Evolutionary conservation across 306 rosid genomes (phyloP), one percentile per base, ranked within the genome.

Genomic region (Acacia acuminata): DNA sequence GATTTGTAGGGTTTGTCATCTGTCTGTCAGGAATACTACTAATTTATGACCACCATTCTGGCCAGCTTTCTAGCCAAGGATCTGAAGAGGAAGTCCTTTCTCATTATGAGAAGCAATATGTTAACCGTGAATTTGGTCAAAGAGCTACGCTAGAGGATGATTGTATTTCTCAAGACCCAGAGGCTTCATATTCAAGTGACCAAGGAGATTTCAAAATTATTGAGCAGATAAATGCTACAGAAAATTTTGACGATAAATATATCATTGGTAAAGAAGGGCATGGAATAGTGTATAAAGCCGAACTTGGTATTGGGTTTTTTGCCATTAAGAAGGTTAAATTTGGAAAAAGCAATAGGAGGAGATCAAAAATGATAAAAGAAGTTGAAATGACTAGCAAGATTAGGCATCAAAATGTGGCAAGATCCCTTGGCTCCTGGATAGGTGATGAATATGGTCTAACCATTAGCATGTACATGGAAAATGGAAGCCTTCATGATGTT

Each of bases 1-100:
- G 94, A 63, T 56, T n/a, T 10, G 85, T 86, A 7, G 32, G 85
- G 56, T 60, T 87, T 63, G 73, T 84, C 77, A 60, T 76, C 67
- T 69, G 80, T 12, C 16, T 86, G 78, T 66, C 90, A 48, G 68
- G 8, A 5, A 14, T 64, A 30, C 69, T 27, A 13, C n/a, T 27
- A 5, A 13, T 64, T 64, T 13, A 47, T 75, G 1, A 77, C 44
- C 43, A 82, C 63, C 45, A 56, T n/a, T 56, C 12, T 56, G 12
- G 64, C 10, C 64, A 56, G 20, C 8, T 2, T 20, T n/a, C 27
- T 56, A 30, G 32, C 32, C 32, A 30, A 30, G 32, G 32, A 30
- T 2, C 32, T 30, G 32, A 30, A 30, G 32, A 1, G 32, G 32
- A 30, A 1, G 32, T 2, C 32, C 32, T 30, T 2, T 30, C 32